Evolutionary conservation across 192 early-diverging fungal species (phyloP), one percentile per base, ranked within the genome.

Genomic region (Chytriomyces sp.): DNA sequence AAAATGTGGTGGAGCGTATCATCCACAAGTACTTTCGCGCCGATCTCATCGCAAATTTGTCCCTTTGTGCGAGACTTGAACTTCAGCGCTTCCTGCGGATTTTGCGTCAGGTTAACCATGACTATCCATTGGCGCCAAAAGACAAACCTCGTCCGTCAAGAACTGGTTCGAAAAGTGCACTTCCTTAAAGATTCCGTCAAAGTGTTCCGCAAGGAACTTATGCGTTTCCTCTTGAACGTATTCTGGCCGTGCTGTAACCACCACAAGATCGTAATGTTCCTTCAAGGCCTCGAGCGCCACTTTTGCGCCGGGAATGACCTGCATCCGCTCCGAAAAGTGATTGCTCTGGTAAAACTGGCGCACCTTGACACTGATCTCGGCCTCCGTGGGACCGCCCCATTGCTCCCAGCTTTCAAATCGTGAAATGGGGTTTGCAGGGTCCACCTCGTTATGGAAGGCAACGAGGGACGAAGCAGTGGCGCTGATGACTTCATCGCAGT

Each of bases 121-220:
- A 17, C 55, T 7, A 57, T 26, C 26, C 55, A 26, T 6, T 19
- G 26, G 5, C 5, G 14, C 6, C 6, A 7, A 61, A 26, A 32
- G 25, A 12, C 31, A 34, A 5, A 61, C 59, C 59, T 78, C 73
- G 52, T 80, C 75, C 1, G 86, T 78, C 44, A 88, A 56, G 49
- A 66, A 78, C 34, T 81, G 78, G 54, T 88, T 88, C 37, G 83
- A 82, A 69, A 88, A 88, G 62, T 88, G 86, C 31, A 88, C 83
- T n/a, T 81, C 82, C 49, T 83, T 85, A 73, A 88, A 86, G 34
- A 88, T 82, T 60, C 83, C 85, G 28, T 83, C 83, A 66, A 77
- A 88, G 34, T 86, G 81, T 22, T 70, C 73, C 54, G 83, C 78
- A 25, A 88, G 80, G 74, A 86, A 88, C 39, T 72, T 71, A 68